Conservation (phyloP, 345 rosid genomes). For the Carallia pectinifolia region DNA sequence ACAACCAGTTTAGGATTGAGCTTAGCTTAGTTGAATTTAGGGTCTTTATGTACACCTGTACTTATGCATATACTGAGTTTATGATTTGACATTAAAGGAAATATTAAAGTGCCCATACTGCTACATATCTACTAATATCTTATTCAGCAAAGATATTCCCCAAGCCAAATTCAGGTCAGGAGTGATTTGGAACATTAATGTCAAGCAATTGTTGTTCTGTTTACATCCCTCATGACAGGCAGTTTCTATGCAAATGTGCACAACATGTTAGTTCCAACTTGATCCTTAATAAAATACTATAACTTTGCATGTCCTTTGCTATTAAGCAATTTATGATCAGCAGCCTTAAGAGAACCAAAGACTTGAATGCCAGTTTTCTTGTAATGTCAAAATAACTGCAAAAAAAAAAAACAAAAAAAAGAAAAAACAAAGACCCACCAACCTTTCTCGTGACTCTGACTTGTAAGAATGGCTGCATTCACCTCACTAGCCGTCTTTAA, state of each 20-base stretch:
- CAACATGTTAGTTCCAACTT: neutral
- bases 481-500: slow-evolving; percentile 94
- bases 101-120: no score
- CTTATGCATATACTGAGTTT: no score
- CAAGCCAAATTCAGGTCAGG: no score
- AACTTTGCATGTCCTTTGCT: no score
- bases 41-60: no score
- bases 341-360: neutral
- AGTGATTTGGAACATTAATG: neutral
- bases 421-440: neutral
- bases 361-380: neutral
- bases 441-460: slow-evolving; percentile 99
- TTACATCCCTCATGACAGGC: neutral
- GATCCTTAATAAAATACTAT: neutral
- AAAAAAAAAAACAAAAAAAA: no score
- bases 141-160: no score
- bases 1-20: no score
- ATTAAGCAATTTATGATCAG: neutral
- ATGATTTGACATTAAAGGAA: no score
- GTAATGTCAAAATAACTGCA: neutral
- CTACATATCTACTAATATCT: no score
- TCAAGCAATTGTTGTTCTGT: neutral
- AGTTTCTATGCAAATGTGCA: neutral
- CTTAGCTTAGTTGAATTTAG: no score
- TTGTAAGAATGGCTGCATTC: slow-evolving; percentile 94